phyloP scores from a whole-genome alignment of 441 rosid genomes.

The Gossypium lobatum region DNA sequence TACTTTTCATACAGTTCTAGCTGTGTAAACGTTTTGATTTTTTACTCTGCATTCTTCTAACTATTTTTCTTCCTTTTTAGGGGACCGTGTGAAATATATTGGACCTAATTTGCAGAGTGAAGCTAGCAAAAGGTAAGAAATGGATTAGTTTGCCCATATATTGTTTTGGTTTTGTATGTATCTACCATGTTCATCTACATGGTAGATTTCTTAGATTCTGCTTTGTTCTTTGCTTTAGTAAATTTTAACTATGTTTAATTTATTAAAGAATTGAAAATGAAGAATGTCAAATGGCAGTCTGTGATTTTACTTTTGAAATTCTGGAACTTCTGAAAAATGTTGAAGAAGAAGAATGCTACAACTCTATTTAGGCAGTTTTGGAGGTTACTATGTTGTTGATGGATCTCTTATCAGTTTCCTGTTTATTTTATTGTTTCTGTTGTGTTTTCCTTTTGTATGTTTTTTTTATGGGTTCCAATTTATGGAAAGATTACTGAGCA shows the following conservation, averaged over 20 bases:
- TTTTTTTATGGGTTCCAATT: neutral
- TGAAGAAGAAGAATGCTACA: neutral
- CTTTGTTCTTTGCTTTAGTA: neutral
- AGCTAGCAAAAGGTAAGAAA: constrained; percentile 59
- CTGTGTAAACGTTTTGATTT: constrained; percentile 1
- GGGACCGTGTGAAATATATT: constrained; percentile 79
- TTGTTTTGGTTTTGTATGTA: neutral
- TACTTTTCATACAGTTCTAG: neutral
- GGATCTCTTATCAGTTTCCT: neutral
- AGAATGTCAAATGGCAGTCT: neutral
- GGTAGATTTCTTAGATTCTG: constrained; percentile 7
- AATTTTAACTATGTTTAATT: neutral
- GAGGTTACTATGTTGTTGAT: neutral
- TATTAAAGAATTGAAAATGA: neutral
- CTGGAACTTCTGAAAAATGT: neutral
- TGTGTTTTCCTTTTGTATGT: neutral
- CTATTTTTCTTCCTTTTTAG: constrained; percentile 28
- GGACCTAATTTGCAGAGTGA: constrained; percentile 52
- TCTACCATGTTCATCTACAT: neutral
- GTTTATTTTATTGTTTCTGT: constrained; percentile 5
- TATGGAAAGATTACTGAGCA: neutral
- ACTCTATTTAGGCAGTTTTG: neutral
- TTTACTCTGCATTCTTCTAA: constrained; percentile 5
- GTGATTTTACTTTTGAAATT: neutral
- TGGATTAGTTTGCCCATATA: neutral